Conservation (phyloP, 192 early-diverging fungal species). For the Umbelopsis vinacea region DNA sequence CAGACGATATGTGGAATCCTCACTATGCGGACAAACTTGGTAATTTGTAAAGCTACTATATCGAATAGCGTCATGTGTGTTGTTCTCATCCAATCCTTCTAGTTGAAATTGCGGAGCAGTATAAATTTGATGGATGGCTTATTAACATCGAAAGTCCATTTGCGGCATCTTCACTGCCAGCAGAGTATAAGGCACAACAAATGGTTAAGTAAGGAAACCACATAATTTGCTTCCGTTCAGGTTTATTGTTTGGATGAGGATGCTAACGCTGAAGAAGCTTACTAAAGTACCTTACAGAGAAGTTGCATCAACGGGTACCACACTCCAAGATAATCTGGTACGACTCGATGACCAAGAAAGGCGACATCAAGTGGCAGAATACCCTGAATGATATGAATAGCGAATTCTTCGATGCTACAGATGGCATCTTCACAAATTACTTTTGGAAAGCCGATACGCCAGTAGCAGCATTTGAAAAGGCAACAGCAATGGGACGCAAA, state of each 20-base stretch:
- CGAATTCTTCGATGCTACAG: constrained; percentile 56
- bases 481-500: constrained; percentile 25
- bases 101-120: constrained; percentile 63
- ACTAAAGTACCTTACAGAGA: constrained; percentile 47
- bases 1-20: constrained; percentile 45
- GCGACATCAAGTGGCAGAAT: constrained; percentile 65
- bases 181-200: constrained; percentile 32
- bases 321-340: constrained; percentile 63
- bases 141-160: constrained; percentile 67
- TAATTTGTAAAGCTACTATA: constrained; percentile 21
- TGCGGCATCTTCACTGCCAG: constrained; percentile 29
- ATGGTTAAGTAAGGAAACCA: constrained; percentile 24
- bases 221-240: not conserved
- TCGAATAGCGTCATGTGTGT: not conserved
- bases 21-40: constrained; percentile 61
- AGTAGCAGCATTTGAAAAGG: constrained; percentile 29
- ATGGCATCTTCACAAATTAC: constrained; percentile 56
- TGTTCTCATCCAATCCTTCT: not conserved
- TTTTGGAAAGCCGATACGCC: constrained; percentile 35
- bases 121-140: constrained; percentile 71
- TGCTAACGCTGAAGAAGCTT: constrained; percentile 30
- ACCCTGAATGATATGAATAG: constrained; percentile 52
- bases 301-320: constrained; percentile 53
- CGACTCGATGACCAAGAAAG: constrained; percentile 59
- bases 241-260: constrained; percentile 26